A percentile compares a stretch with the other conserved stretches of the same genome.
phyloP scores from a whole-genome alignment of 495 filamentous ascomycete genomes.

The Penicillium maclennaniae region DNA sequence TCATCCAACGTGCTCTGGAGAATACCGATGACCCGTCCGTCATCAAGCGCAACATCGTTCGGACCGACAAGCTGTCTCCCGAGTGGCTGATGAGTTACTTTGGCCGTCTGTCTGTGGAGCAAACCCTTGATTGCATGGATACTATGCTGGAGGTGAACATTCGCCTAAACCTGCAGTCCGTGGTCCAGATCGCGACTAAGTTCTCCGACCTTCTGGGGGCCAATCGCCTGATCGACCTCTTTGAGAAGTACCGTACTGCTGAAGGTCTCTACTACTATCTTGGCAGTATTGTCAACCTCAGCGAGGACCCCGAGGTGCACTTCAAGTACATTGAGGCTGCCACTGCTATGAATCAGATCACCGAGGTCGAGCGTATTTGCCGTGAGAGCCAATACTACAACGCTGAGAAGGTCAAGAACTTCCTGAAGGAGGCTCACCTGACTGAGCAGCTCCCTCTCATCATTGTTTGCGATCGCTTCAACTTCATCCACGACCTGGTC shows the following conservation, averaged over 20 bases:
- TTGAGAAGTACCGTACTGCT: conserved; percentile 94
- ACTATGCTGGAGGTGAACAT: conserved; percentile 96
- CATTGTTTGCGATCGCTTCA: conserved; percentile 98
- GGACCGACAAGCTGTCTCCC: conserved; percentile 72
- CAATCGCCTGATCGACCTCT: conserved; percentile 79
- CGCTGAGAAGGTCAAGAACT: conserved; percentile 97
- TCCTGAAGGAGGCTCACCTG: conserved; percentile 93
- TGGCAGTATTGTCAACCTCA: conserved; percentile 94
- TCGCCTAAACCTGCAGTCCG: conserved; percentile 90
- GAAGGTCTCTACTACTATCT: conserved; percentile 98
- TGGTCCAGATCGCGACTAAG: conserved; percentile 93
- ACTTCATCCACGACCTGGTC: conserved; percentile 95
- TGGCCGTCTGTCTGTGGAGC: conserved; percentile 88
- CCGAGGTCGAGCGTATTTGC: conserved; percentile 95
- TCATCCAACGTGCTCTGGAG: conserved; percentile 86
- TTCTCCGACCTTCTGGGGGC: conserved; percentile 97
- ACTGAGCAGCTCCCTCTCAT: conserved; percentile 93
- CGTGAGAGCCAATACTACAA: conserved; percentile 94
- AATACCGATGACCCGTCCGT: conserved; percentile 85
- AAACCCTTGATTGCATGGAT: conserved; percentile 88
- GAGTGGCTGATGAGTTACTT: conserved; percentile 94
- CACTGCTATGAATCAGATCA: conserved; percentile 83
- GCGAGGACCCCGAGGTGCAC: conserved; percentile 89
- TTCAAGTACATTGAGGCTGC: conserved; percentile 99
- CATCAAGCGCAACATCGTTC: conserved; percentile 87